phyloP scores from a whole-genome alignment of 805 yeast genomes.

The Yarrowia phangngaensis region DNA sequence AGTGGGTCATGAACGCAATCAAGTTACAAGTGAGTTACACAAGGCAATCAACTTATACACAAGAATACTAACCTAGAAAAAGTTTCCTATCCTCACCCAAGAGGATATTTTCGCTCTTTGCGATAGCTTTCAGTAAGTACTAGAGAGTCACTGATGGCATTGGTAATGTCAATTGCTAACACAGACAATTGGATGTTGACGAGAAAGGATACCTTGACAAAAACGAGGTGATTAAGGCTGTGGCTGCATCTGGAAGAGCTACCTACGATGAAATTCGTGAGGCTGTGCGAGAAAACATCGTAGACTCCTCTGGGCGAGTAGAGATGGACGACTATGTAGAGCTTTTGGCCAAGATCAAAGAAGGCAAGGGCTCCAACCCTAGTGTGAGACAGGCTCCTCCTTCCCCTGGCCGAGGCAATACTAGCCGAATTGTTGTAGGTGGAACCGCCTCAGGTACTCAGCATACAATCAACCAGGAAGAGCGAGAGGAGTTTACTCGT shows the following conservation, averaged over 20 bases:
- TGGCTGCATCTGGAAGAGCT: conserved; percentile 73
- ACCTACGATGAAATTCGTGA: conserved; percentile 91
- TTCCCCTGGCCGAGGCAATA: conserved; percentile 31
- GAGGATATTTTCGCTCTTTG: conserved; percentile 80
- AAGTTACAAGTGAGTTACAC: conserved; percentile 52
- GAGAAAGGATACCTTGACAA: conserved; percentile 95
- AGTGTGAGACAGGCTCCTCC: conserved; percentile 25
- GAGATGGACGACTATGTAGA: conserved; percentile 92
- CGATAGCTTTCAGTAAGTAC: conserved; percentile 61
- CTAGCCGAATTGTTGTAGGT: conserved; percentile 64
- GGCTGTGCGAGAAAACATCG: conserved; percentile 82
- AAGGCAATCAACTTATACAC: background rate
- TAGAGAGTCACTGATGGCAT: background rate
- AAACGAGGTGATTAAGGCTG: conserved; percentile 79
- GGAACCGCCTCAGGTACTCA: conserved; percentile 90
- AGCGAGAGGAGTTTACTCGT: conserved; percentile 89
- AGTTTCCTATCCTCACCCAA: conserved; percentile 80
- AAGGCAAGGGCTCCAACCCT: conserved; percentile 33
- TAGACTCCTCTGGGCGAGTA: conserved; percentile 95
- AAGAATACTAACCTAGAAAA: conserved; percentile 49
- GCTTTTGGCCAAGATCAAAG: conserved; percentile 76
- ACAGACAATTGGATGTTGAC: conserved; percentile 70
- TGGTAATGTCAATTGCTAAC: conserved; percentile 2
- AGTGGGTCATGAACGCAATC: conserved; percentile 66
- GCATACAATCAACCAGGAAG: conserved; percentile 96